Evolutionary conservation across 805 yeast species (phyloP).

Genomic region (Candida boleticola): DNA sequence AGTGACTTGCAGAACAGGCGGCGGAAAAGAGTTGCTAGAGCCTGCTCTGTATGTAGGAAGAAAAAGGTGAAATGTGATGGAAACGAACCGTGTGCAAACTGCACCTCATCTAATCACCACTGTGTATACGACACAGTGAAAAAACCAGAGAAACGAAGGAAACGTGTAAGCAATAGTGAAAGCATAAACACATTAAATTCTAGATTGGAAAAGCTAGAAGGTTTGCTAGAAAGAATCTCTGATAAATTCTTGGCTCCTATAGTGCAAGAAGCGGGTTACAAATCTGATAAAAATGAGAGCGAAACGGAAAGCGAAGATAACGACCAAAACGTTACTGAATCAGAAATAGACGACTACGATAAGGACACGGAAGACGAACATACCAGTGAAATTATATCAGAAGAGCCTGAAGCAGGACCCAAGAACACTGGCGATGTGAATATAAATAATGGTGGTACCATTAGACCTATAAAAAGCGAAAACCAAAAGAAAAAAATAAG

Average conservation of each 20-base stretch:
- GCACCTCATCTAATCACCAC: slow-evolving; percentile 18
- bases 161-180: slow-evolving; percentile 1
- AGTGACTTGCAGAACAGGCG: too few relatives aligned
- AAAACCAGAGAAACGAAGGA: slow-evolving; percentile 3
- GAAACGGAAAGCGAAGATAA: background rate
- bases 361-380: background rate
- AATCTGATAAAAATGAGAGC: background rate
- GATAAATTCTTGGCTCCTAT: background rate
- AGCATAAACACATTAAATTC: slow-evolving; percentile 1
- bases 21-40: slow-evolving; percentile 23
- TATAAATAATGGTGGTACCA: background rate
- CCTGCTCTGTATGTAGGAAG: slow-evolving; percentile 32
- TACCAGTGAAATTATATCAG: background rate
- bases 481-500: background rate
- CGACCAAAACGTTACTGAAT: background rate
- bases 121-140: slow-evolving; percentile 20
- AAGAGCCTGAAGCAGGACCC: background rate
- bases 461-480: too few relatives aligned
- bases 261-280: background rate
- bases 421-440: too few relatives aligned
- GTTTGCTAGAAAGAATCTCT: background rate
- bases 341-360: background rate
- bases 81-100: slow-evolving; percentile 26
- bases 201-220: slow-evolving; percentile 4
- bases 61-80: slow-evolving; percentile 37